Evolutionary conservation across 352 stramenopile genomes (phyloP).

Genomic region (Globisporangium nagaii): DNA sequence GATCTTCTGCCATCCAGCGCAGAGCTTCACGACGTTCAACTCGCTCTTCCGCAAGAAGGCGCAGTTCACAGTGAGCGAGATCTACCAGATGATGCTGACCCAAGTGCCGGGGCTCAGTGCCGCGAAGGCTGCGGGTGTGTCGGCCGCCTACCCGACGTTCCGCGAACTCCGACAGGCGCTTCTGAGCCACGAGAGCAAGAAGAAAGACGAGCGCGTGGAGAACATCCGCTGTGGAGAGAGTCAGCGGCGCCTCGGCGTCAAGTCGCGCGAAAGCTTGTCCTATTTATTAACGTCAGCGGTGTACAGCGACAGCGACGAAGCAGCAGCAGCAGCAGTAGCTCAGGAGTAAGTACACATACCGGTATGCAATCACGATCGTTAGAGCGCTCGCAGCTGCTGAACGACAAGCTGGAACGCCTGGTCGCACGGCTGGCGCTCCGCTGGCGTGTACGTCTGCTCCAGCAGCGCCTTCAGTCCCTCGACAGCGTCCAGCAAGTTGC

Average conservation of each 20-base stretch:
- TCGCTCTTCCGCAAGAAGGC: conserved; percentile 69
- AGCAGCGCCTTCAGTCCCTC: conserved; percentile 56
- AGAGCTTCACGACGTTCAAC: conserved; percentile 61
- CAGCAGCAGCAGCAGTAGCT: not conserved
- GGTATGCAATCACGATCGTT: not conserved
- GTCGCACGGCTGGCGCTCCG: conserved; percentile 41
- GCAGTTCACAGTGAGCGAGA: conserved; percentile 62
- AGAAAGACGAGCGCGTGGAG: conserved; percentile 20
- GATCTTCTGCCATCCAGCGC: conserved; percentile 43
- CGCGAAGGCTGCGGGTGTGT: conserved; percentile 42
- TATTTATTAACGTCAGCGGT: conserved; percentile 27
- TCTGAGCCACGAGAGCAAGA: not conserved
- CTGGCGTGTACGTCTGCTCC: conserved; percentile 46
- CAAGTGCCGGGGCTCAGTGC: conserved; percentile 60
- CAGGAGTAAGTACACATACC: conserved; percentile 1
- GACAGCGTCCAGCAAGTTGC: conserved; percentile 59
- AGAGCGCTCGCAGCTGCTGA: conserved; percentile 45
- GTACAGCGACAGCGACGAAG: conserved; percentile 22
- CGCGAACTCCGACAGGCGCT: conserved; percentile 37
- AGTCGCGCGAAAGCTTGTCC: conserved; percentile 22
- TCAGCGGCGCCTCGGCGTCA: conserved; percentile 39
- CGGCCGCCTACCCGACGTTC: conserved; percentile 42
- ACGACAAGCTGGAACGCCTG: conserved; percentile 31
- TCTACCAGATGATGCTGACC: conserved; percentile 84
- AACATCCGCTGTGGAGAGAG: conserved; percentile 42